Evolutionary conservation across 2,329 filamentous ascomycete genomes (phyloP), one percentile per base, ranked within the genome.

Genomic region (Microsporum ferrugineum): DNA sequence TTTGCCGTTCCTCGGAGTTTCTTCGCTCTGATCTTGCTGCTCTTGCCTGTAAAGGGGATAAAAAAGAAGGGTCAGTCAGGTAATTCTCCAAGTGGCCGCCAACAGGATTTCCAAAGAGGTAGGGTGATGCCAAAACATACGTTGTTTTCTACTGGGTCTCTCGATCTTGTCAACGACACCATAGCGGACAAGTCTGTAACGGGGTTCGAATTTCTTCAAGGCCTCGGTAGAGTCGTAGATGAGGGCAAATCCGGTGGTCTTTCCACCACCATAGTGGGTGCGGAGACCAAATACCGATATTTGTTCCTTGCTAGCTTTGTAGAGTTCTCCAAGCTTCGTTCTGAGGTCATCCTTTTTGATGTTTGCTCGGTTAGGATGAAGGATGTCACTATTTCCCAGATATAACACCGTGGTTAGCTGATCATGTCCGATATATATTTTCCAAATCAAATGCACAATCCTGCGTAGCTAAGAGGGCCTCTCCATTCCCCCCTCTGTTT

Each of bases 11-110:
- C 94, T 72, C 94, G 89, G 79, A 96, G 88, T 77, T 92, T 94
- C 91, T 99, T 97, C 82, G 89, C 86, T 80, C 92, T 87, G 89
- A 99, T 99, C 90, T 99, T 99, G 84, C 94, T 89, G 84, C 97
- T 94, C 86, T 99, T 99, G 88, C 92, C 92, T 97, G 80, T 83
- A 68, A 68, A 23, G 17, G 17, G 62, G 66, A 63, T 47, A 58
- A 57, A 47, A 63, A 43, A 2, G 27, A 31, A 3, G 38, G 27
- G 55, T 57, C 29, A 57, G 55, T 3, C 45, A 27, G 29, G 12
- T 12, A 51, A 2, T 5, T 14, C 5, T 14, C 5, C 7, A 5
- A 47, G 8, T 8, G 10, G 27, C 4, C 27, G 2, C 5, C 51
- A 12, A 17, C 14, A 23, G 36, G 27, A 29, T 14, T 3, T 60